A percentile compares a stretch with the other conserved stretches of the same genome.
phyloP scores from a whole-genome alignment of 768 basidiomycete genomes.

The Suillus ampliporus region DNA sequence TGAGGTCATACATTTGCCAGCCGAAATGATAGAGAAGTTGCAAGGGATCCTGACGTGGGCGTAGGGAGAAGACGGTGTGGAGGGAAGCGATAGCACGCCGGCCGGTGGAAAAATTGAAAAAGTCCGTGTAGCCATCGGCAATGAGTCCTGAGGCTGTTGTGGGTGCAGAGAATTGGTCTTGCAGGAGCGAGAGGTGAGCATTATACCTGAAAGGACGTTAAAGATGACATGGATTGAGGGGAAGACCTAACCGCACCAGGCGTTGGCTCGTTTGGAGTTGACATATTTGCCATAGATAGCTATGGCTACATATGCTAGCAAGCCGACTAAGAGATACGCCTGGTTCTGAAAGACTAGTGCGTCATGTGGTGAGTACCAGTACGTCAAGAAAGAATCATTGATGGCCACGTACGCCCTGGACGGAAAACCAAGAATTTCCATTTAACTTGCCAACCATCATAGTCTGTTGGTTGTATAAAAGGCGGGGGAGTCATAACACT shows the following conservation, averaged over 20 bases:
- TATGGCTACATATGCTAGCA: constrained; percentile 62
- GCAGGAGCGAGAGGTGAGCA: constrained; percentile 61
- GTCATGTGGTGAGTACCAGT: constrained; percentile 13
- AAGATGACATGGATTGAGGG: constrained; percentile 12
- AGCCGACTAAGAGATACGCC: constrained; percentile 53
- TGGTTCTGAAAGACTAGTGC: constrained; percentile 75
- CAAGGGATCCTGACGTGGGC: constrained; percentile 84
- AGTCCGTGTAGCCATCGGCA: constrained; percentile 77
- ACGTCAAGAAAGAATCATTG: background rate
- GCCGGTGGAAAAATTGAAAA: constrained; percentile 88
- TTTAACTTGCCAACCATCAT: constrained; percentile 74
- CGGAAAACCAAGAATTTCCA: constrained; percentile 83
- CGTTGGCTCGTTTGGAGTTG: constrained; percentile 65
- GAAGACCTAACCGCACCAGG: constrained; percentile 57
- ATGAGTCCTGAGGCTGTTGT: constrained; percentile 54
- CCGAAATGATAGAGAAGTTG: constrained; percentile 65
- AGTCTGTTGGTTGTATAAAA: constrained; percentile 57
- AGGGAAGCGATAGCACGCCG: constrained; percentile 76
- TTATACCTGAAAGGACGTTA: constrained; percentile 53
- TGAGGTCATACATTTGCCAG: constrained; percentile 75
- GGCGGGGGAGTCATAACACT: constrained; percentile 60
- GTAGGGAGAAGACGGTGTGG: constrained; percentile 78
- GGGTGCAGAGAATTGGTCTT: constrained; percentile 79
- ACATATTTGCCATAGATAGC: constrained; percentile 63
- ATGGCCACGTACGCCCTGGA: constrained; percentile 64